Conservation (phyloP, 1,284 basidiomycete genomes). For the Ustilago loliicola region DNA sequence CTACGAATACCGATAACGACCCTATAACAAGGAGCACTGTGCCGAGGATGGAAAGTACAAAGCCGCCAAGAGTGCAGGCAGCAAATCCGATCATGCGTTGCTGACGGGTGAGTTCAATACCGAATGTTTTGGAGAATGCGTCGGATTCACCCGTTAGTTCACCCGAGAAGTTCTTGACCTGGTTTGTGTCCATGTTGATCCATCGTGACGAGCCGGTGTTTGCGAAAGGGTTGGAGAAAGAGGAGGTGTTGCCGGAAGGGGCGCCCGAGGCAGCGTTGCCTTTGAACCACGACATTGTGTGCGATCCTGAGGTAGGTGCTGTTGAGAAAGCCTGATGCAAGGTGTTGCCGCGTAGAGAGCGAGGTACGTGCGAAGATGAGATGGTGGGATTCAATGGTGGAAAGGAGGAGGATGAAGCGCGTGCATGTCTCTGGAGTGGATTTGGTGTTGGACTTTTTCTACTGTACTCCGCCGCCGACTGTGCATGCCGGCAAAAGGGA, state of each 20-base stretch:
- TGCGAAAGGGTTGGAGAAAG: constrained; percentile 28
- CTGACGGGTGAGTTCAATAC: constrained; percentile 63
- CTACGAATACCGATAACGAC: constrained; percentile 81
- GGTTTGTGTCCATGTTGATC: constrained; percentile 64
- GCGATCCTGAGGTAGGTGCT: neutral
- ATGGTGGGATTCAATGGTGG: neutral
- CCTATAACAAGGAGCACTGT: constrained; percentile 83
- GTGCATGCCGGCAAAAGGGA: constrained; percentile 7
- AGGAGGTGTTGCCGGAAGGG: constrained; percentile 6
- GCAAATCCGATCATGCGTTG: constrained; percentile 63
- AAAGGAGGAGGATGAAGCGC: neutral
- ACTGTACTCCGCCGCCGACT: constrained; percentile 11
- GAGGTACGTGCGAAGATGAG: neutral
- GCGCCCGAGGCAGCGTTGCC: constrained; percentile 18
- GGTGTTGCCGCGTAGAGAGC: neutral
- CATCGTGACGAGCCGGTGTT: constrained; percentile 50
- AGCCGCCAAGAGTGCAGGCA: constrained; percentile 72
- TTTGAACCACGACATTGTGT: constrained; percentile 45
- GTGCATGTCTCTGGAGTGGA: neutral
- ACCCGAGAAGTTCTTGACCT: constrained; percentile 59
- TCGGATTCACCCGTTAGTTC: constrained; percentile 64
- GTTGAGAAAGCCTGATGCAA: neutral
- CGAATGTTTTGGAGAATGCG: constrained; percentile 59
- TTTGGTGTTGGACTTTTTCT: constrained; percentile 14
- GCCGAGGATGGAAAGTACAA: constrained; percentile 81